These are phyloP conservation scores for Pichia cactophila DNA, from an alignment of 1,139 yeast species.

Conservation along the genomic window DNA sequence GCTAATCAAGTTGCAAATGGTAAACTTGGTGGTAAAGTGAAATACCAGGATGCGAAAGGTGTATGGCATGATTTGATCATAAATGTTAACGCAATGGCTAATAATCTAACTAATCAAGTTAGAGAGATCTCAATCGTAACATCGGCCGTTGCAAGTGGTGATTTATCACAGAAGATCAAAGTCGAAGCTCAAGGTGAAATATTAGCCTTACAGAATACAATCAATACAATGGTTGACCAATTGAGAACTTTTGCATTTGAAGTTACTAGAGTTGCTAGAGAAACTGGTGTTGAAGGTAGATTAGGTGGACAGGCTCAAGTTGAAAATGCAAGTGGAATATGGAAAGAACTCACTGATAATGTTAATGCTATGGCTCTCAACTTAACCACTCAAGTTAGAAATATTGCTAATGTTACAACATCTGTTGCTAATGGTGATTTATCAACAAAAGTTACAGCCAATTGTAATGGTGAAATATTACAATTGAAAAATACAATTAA, in stretches of 20 bases:
- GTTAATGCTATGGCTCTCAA: slow-evolving; percentile 89
- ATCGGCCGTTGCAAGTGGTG: slow-evolving; percentile 77
- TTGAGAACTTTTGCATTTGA: slow-evolving; percentile 81
- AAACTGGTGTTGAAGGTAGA: slow-evolving; percentile 83
- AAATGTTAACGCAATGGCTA: slow-evolving; percentile 82
- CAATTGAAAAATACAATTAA: slow-evolving; percentile 75
- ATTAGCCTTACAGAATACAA: slow-evolving; percentile 68
- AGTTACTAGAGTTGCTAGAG: slow-evolving; percentile 81
- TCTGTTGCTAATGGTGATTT: slow-evolving; percentile 91
- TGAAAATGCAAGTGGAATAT: slow-evolving; percentile 78
- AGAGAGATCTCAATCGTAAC: slow-evolving; percentile 88
- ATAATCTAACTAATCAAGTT: slow-evolving; percentile 73
- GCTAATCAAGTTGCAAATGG: slow-evolving; percentile 90
- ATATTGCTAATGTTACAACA: slow-evolving; percentile 84
- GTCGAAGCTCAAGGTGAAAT: slow-evolving; percentile 85
- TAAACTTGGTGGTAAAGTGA: slow-evolving; percentile 82
- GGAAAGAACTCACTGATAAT: slow-evolving; percentile 84
- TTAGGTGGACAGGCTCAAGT: slow-evolving; percentile 85
- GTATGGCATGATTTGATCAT: slow-evolving; percentile 82
- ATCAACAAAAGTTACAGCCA: slow-evolving; percentile 79
- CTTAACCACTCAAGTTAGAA: slow-evolving; percentile 79
- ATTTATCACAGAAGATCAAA: slow-evolving; percentile 65
- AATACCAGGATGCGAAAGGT: slow-evolving; percentile 58
- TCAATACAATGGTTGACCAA: slow-evolving; percentile 84
- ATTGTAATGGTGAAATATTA: slow-evolving; percentile 81